Evolutionary conservation across 2,329 filamentous ascomycete species (phyloP).

Genomic region (Byssothecium circinans): DNA sequence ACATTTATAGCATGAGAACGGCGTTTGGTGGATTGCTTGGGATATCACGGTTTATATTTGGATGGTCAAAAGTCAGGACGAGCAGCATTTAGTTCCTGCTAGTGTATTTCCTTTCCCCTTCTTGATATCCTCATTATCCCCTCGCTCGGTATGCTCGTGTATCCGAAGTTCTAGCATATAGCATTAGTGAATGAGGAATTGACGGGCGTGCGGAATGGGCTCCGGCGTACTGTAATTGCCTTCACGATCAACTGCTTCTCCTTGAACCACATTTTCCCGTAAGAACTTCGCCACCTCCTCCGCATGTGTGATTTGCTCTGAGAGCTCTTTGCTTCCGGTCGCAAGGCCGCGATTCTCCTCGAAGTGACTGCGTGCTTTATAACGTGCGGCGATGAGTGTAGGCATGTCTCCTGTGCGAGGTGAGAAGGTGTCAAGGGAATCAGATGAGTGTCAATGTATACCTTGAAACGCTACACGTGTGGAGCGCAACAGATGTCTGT

Average conservation of each 20-base stretch:
- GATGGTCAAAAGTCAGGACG: constrained; percentile 35
- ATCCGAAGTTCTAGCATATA: constrained; percentile 71
- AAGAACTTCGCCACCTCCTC: constrained; percentile 80
- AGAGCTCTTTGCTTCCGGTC: constrained; percentile 59
- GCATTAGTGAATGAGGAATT: constrained; percentile 16
- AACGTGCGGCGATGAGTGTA: constrained; percentile 69
- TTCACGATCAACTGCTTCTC: constrained; percentile 56
- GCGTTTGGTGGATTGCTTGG: constrained; percentile 29
- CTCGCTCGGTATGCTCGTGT: constrained; percentile 86
- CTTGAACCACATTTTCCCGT: constrained; percentile 85
- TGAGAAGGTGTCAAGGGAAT: constrained; percentile 9
- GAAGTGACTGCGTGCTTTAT: constrained; percentile 74
- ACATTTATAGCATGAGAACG: constrained; percentile 16
- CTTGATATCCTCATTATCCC: constrained; percentile 91
- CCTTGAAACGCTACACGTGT: constrained; percentile 82
- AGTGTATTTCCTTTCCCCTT: constrained; percentile 51
- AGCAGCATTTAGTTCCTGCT: constrained; percentile 43
- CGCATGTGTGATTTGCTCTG: constrained; percentile 73
- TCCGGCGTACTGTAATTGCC: constrained; percentile 62
- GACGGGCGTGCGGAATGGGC: background rate
- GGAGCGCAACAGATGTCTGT: constrained; percentile 79
- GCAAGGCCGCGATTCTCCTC: constrained; percentile 64
- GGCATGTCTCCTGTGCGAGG: constrained; percentile 64
- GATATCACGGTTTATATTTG: constrained; percentile 35
- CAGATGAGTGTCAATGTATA: constrained; percentile 40